Evolutionary conservation across 805 yeast species (phyloP).

Genomic region (Barnettozyma californica): DNA sequence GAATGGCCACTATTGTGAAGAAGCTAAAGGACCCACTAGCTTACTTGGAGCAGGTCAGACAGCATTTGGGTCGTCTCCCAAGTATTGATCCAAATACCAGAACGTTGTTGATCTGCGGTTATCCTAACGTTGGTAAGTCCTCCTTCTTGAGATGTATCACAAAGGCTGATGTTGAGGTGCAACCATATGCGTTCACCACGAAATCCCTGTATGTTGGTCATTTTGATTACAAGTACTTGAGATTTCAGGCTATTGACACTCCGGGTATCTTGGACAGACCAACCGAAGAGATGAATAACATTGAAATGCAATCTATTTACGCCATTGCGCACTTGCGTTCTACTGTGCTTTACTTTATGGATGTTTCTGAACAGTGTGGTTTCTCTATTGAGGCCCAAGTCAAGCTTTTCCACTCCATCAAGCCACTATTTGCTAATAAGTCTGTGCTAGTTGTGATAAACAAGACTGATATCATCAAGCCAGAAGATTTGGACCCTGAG

Average conservation of each 20-base stretch:
- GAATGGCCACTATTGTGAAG: conserved; percentile 98
- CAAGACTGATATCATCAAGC: conserved; percentile 85
- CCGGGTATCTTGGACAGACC: conserved; percentile 99
- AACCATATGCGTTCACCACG: conserved; percentile 98
- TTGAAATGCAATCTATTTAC: conserved; percentile 98
- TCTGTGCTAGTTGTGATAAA: conserved; percentile 93
- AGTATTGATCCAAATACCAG: conserved; percentile 98
- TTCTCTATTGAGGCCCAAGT: conserved; percentile 97
- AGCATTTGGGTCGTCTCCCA: conserved; percentile 97
- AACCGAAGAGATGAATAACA: conserved; percentile 98
- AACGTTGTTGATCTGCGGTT: conserved; percentile 95
- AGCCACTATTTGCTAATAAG: conserved; percentile 95
- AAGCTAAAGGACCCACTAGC: conserved; percentile 90
- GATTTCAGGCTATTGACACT: conserved; percentile 98
- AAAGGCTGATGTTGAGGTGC: conserved; percentile 98
- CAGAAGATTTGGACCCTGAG: conserved; percentile 76
- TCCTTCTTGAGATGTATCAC: conserved; percentile 90
- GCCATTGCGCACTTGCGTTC: conserved; percentile 98
- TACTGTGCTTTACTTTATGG: conserved; percentile 96
- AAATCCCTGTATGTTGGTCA: conserved; percentile 97
- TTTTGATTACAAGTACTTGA: conserved; percentile 93
- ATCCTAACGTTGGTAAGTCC: conserved; percentile 98
- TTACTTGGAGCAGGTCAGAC: conserved; percentile 97
- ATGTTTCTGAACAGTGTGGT: conserved; percentile 98
- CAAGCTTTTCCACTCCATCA: conserved; percentile 91